These are phyloP conservation scores for Picochlorum sp. DNA, from an alignment of 139 green algal genomes.

Conservation along the genomic window DNA sequence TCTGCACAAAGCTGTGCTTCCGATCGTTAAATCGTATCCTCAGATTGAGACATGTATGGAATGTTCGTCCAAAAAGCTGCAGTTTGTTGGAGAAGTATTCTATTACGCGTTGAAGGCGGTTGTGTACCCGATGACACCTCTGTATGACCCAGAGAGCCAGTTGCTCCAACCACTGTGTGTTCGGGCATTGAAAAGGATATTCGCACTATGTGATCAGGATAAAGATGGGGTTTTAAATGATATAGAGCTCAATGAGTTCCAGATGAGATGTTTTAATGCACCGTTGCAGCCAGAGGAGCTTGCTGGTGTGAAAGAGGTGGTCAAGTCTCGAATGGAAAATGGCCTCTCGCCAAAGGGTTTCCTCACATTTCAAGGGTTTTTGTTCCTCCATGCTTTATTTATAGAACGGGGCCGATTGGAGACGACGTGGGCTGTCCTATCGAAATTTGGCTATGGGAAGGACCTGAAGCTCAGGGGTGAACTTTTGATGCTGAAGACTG, in stretches of 20 bases:
- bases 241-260: slow-evolving; percentile 79
- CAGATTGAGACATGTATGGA: slow-evolving; percentile 83
- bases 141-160: slow-evolving; percentile 61
- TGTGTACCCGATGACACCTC: slow-evolving; percentile 74
- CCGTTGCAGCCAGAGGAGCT: slow-evolving; percentile 73
- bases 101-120: slow-evolving; percentile 75
- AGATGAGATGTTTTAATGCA: slow-evolving; percentile 65
- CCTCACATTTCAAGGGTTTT: slow-evolving; percentile 80
- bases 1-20: slow-evolving; percentile 44
- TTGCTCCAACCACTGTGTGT: slow-evolving; percentile 54
- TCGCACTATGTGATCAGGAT: slow-evolving; percentile 75
- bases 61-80: slow-evolving; percentile 65
- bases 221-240: slow-evolving; percentile 65
- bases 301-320: slow-evolving; percentile 75
- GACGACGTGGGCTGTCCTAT: slow-evolving; percentile 82
- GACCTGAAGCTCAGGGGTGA: slow-evolving; percentile 47
- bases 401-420: slow-evolving; percentile 86
- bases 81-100: slow-evolving; percentile 54
- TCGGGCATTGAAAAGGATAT: slow-evolving; percentile 75
- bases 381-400: slow-evolving; percentile 92
- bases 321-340: slow-evolving; percentile 49
- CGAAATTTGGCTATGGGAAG: slow-evolving; percentile 74
- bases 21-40: slow-evolving; percentile 49
- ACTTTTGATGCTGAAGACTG: slow-evolving; percentile 42
- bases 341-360: slow-evolving; percentile 47